Conservation (phyloP, 805 yeast species). For the Kregervanrija pseudodelftensis region DNA sequence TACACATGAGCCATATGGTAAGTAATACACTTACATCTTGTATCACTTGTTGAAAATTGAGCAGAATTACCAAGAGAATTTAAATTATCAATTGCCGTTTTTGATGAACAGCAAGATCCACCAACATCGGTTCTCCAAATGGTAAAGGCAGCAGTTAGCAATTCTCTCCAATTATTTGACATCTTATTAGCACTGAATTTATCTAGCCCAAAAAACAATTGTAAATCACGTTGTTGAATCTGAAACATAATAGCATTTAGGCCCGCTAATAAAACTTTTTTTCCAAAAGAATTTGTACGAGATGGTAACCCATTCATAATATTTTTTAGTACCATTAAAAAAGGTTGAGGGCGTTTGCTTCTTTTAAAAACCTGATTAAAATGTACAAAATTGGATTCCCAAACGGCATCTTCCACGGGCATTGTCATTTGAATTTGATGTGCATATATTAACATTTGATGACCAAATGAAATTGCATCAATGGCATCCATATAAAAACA, state of each 20-base stretch:
- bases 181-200: constrained; percentile 23
- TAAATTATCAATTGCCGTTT: constrained; percentile 26
- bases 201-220: constrained; percentile 42
- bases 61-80: constrained; percentile 21
- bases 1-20: constrained; percentile 70
- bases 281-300: constrained; percentile 51
- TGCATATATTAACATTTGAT: constrained; percentile 48
- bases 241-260: constrained; percentile 59
- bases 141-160: constrained; percentile 62
- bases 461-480: constrained; percentile 75
- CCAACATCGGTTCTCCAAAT: constrained; percentile 53
- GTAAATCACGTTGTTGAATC: constrained; percentile 66
- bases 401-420: constrained; percentile 57
- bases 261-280: constrained; percentile 61
- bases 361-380: constrained; percentile 19
- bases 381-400: constrained; percentile 33
- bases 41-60: constrained; percentile 30
- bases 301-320: constrained; percentile 46
- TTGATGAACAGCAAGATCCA: constrained; percentile 29
- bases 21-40: constrained; percentile 56
- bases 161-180: constrained; percentile 58
- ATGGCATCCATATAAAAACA: constrained; percentile 76
- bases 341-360: constrained; percentile 32
- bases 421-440: constrained; percentile 55
- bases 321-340: constrained; percentile 50